phyloP scores from a whole-genome alignment of 2,329 filamentous ascomycete species.

The Dothistroma septosporum region DNA sequence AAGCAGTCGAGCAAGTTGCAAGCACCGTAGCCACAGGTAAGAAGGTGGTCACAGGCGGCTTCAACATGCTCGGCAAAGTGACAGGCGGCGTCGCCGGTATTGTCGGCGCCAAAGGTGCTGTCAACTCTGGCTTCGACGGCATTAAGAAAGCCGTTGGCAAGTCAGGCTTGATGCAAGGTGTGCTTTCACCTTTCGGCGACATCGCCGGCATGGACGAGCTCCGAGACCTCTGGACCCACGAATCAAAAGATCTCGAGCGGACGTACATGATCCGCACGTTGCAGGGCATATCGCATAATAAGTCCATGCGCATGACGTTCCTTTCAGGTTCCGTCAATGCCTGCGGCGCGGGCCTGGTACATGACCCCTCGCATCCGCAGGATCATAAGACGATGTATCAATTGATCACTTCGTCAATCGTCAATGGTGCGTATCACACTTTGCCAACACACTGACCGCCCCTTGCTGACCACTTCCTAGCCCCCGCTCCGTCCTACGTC shows the following conservation, averaged over 20 bases:
- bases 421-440: conserved; percentile 52
- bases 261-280: conserved; percentile 95
- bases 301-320: conserved; percentile 95
- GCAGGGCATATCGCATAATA: conserved; percentile 91
- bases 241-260: conserved; percentile 92
- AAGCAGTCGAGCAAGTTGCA: conserved; percentile 85
- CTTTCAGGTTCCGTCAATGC: conserved; percentile 87
- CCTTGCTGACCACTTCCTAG: conserved; percentile 29
- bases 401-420: conserved; percentile 86
- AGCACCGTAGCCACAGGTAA: conserved; percentile 92
- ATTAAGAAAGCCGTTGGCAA: conserved; percentile 98
- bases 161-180: conserved; percentile 88
- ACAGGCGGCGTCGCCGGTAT: conserved; percentile 93
- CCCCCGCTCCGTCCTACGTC: conserved; percentile 78
- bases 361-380: conserved; percentile 83
- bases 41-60: conserved; percentile 92
- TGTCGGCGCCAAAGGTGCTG: conserved; percentile 88
- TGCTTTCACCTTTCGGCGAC: conserved; percentile 93
- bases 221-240: conserved; percentile 96
- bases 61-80: conserved; percentile 92
- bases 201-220: conserved; percentile 92
- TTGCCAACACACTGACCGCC: background rate
- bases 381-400: conserved; percentile 99
- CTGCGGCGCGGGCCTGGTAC: conserved; percentile 86
- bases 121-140: conserved; percentile 85